Evolutionary conservation across 2,329 filamentous ascomycete species (phyloP).

Genomic region (Alternaria dauci): DNA sequence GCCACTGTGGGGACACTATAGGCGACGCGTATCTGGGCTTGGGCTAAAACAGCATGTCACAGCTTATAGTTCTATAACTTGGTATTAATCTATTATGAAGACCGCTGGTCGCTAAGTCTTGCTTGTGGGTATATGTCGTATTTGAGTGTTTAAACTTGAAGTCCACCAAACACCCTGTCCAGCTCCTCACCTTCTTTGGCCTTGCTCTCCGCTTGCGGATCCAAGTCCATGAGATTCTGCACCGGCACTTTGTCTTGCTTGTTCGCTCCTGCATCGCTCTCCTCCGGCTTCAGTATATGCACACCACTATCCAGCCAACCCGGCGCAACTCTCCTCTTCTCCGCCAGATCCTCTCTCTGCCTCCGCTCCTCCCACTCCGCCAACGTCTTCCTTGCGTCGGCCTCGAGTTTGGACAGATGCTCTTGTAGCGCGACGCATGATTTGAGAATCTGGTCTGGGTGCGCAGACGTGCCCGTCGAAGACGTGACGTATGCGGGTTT

Average conservation of each 20-base stretch:
- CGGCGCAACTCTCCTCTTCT: constrained; percentile 81
- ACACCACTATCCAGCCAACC: constrained; percentile 79
- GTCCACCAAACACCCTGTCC: constrained; percentile 71
- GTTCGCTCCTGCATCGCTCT: constrained; percentile 58
- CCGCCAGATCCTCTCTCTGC: constrained; percentile 71
- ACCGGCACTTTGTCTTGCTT: constrained; percentile 24
- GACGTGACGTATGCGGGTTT: constrained; percentile 74
- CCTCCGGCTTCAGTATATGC: constrained; percentile 71
- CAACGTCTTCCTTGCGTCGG: constrained; percentile 73
- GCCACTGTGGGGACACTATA: constrained; percentile 33
- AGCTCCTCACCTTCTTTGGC: constrained; percentile 67
- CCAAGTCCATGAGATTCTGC: constrained; percentile 28
- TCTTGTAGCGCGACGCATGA: constrained; percentile 81
- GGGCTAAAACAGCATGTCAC: constrained; percentile 23
- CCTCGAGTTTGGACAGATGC: constrained; percentile 74
- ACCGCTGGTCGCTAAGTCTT: constrained; percentile 31
- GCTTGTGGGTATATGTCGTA: background rate
- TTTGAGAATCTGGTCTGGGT: constrained; percentile 80
- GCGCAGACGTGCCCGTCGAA: constrained; percentile 76
- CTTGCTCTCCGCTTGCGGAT: constrained; percentile 38
- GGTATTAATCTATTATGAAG: constrained; percentile 42
- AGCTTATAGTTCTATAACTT: constrained; percentile 34
- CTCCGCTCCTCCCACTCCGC: constrained; percentile 74
- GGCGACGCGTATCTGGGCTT: constrained; percentile 19
- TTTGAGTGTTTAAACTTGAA: constrained; percentile 49